Conservation (phyloP, 352 stramenopile species). For the Phytopythium oedochilum region DNA sequence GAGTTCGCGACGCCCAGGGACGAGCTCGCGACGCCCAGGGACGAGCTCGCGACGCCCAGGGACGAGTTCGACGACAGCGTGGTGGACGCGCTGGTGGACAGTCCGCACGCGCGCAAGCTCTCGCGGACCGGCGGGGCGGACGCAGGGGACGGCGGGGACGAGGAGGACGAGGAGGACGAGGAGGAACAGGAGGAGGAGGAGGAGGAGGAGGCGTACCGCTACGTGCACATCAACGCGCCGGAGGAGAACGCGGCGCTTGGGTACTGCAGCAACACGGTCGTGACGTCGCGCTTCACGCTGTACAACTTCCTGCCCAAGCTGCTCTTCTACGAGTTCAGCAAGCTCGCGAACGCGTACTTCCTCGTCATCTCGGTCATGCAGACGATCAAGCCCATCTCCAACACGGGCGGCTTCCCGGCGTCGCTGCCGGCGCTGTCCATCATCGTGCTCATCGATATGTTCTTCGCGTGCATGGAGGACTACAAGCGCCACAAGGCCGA, state of each 20-base stretch:
- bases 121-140: neutral
- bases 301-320: conserved; percentile 91
- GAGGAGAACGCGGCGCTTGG: conserved; percentile 46
- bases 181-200: conserved; percentile 9
- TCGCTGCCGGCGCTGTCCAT: conserved; percentile 89
- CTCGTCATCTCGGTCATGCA: conserved; percentile 91
- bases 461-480: conserved; percentile 90
- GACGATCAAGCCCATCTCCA: conserved; percentile 89
- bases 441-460: conserved; percentile 92
- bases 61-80: conserved; percentile 14
- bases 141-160: conserved; percentile 14
- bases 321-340: conserved; percentile 89
- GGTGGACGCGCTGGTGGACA: conserved; percentile 22
- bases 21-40: neutral
- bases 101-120: conserved; percentile 7
- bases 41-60: neutral
- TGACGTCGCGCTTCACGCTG: conserved; percentile 88
- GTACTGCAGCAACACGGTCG: conserved; percentile 79
- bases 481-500: conserved; percentile 88
- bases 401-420: conserved; percentile 88
- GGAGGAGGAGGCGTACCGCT: conserved; percentile 48
- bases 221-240: conserved; percentile 67
- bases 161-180: neutral
- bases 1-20: neutral
- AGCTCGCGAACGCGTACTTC: conserved; percentile 94